These are phyloP conservation scores for Linnemannia exigua DNA, from an alignment of 192 early-diverging fungal genomes.

Conservation along the genomic window DNA sequence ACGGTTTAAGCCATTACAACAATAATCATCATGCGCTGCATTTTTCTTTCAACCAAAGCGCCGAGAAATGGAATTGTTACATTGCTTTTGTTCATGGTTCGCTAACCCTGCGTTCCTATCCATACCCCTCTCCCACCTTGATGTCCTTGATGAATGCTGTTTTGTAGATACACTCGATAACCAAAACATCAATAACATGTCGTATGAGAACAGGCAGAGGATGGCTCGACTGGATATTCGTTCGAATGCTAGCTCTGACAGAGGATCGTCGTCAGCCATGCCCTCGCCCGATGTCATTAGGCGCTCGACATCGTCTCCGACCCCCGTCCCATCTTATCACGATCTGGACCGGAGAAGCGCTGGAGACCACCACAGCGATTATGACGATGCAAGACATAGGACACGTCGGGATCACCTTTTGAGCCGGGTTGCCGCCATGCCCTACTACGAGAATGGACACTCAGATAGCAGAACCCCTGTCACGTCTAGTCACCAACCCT, in stretches of 20 bases:
- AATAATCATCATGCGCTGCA: constrained; percentile 7
- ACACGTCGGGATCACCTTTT: constrained; percentile 21
- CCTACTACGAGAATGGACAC: constrained; percentile 14
- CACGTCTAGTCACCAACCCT: not conserved
- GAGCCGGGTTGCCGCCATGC: not conserved
- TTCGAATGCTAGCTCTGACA: constrained; percentile 41
- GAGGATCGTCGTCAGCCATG: constrained; percentile 26
- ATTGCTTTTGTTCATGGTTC: not conserved
- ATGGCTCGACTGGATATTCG: constrained; percentile 43
- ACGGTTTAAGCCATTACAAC: not conserved
- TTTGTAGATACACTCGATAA: constrained; percentile 39
- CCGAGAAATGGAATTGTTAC: not conserved
- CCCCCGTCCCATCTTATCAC: constrained; percentile 25
- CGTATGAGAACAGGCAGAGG: constrained; percentile 42
- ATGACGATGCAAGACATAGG: constrained; percentile 4
- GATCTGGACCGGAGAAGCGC: constrained; percentile 11
- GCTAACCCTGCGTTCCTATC: not conserved
- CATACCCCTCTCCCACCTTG: not conserved
- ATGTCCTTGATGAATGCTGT: not conserved
- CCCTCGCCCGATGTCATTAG: constrained; percentile 33
- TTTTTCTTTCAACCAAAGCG: not conserved
- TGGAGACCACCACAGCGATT: constrained; percentile 5
- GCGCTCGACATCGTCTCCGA: constrained; percentile 39
- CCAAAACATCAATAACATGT: constrained; percentile 29
- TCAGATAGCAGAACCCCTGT: not conserved